Base-by-base conservation (phyloP, 441 rosid genomes). In the Bruguiera hainesii region DNA sequence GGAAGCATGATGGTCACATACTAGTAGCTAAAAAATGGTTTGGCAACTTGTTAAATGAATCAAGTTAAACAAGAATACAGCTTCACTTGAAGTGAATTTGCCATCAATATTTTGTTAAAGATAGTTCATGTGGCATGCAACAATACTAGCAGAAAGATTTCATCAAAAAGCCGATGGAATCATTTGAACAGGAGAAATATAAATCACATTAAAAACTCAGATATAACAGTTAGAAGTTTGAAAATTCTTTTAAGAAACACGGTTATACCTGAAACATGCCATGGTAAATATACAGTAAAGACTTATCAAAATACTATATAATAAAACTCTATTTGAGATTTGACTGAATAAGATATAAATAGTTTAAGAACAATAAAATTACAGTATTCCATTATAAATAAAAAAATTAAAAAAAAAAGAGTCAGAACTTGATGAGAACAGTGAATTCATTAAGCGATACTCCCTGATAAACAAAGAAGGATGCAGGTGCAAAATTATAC, bases 381-480 rank as follows among this genome's bases (percentile, higher is more conserved):
- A 5, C 23, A 30, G 33, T 67, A 49, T 26, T 26, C 21, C 52
- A 8, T 15, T 29, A 53, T 2, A 62, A 3, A 1, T 18, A 18
- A 23, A 37, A 29, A 7, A 51, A 15, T 23, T 23, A 23, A 60
- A 49, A 60, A 30, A 8, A 37, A 13, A 33, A 33, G 1, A 33
- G 48, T 42, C 18, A 13, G 48, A 19, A 66, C 25, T 52, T 28
- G 56, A 21, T 31, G 63, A 63, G 53, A 58, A 68, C 28, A 46
- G 60, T 61, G 56, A 71, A 67, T 66, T 58, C 66, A 49, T 49
- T 10, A 37, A 59, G 70, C n/a, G 51, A 30, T 39, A 20, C 53
- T 39, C n/a, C 39, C 8, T 52, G 29, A 59, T 31, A 69, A 58
- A 59, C 37, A 50, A 68, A 63, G 50, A 35, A 25, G 18, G 48